Conservation (phyloP, 352 stramenopile species). For the Saprolegnia parasitica region DNA sequence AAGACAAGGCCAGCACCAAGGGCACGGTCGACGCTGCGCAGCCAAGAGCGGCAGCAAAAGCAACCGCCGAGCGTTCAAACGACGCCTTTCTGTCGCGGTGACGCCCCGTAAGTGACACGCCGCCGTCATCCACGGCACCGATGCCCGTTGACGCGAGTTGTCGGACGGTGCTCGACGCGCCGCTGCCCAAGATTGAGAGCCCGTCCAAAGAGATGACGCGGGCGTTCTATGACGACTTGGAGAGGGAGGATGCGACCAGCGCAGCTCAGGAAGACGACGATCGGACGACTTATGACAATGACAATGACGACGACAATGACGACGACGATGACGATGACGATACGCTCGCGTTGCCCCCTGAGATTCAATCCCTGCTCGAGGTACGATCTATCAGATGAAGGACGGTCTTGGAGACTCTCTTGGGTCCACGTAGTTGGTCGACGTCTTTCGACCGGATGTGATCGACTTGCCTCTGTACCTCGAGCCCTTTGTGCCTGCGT, state of each 20-base stretch:
- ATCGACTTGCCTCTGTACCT: conserved; percentile 87
- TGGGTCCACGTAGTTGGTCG: conserved; percentile 47
- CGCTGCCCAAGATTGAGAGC: not conserved
- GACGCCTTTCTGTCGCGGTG: not conserved
- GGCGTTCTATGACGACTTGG: conserved; percentile 11
- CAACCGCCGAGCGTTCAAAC: conserved; percentile 18
- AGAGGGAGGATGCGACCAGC: conserved; percentile 27
- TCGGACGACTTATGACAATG: too few species aligned
- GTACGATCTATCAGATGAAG: conserved; percentile 30
- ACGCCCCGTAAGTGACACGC: too few species aligned
- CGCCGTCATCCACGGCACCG: too few species aligned
- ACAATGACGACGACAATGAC: too few species aligned
- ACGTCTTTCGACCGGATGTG: conserved; percentile 83
- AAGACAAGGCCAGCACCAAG: conserved; percentile 49
- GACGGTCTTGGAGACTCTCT: not conserved
- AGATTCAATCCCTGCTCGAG: conserved; percentile 55
- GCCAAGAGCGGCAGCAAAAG: conserved; percentile 51
- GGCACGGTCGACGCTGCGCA: conserved; percentile 51
- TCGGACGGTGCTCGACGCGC: too few species aligned
- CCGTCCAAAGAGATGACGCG: not conserved
- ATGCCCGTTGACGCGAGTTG: too few species aligned
- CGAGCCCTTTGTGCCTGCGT: conserved; percentile 92
- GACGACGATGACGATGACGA: too few species aligned
- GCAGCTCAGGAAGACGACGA: not conserved
- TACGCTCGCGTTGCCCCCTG: conserved; percentile 34